A percentile compares a stretch with the other conserved stretches of the same genome.
phyloP scores from a whole-genome alignment of 2,329 filamentous ascomycete species.

The Pezicula radicicola region DNA sequence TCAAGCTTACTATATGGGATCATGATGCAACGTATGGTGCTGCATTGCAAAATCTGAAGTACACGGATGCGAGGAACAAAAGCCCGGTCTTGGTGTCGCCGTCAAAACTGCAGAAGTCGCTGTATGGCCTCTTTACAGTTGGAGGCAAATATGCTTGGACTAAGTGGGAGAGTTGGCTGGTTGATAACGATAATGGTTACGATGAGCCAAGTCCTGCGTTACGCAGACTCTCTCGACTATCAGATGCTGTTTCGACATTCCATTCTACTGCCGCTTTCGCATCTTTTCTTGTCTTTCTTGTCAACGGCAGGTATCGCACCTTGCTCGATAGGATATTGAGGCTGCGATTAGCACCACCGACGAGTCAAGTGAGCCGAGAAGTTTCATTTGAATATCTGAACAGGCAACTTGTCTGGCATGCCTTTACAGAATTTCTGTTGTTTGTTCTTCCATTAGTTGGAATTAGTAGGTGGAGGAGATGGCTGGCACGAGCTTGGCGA shows the following conservation, averaged over 20 bases:
- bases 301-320: slow-evolving; percentile 89
- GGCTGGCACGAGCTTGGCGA: slow-evolving; percentile 83
- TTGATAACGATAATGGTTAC: slow-evolving; percentile 74
- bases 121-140: slow-evolving; percentile 84
- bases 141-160: slow-evolving; percentile 87
- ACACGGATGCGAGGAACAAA: slow-evolving; percentile 73
- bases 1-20: slow-evolving; percentile 96
- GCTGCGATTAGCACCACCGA: slow-evolving; percentile 81
- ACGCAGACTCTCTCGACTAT: slow-evolving; percentile 63
- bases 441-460: slow-evolving; percentile 97
- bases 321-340: slow-evolving; percentile 81
- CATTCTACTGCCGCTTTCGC: slow-evolving; percentile 80
- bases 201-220: slow-evolving; percentile 53
- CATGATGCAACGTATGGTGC: slow-evolving; percentile 94
- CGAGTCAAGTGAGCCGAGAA: slow-evolving; percentile 81
- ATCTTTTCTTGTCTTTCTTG: slow-evolving; percentile 87
- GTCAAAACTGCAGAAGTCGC: slow-evolving; percentile 75
- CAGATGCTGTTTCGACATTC: slow-evolving; percentile 64
- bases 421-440: slow-evolving; percentile 98
- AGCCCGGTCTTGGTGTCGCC: slow-evolving; percentile 65
- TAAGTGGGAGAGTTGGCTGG: slow-evolving; percentile 85
- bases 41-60: slow-evolving; percentile 85
- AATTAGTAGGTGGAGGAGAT: slow-evolving; percentile 87
- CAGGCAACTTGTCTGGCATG: slow-evolving; percentile 96
- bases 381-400: slow-evolving; percentile 98